A percentile compares a stretch with the other conserved stretches of the same genome.
Evolutionary conservation across 2,329 filamentous ascomycete genomes (phyloP).

Genomic region (Lachnellula subtilissima): DNA sequence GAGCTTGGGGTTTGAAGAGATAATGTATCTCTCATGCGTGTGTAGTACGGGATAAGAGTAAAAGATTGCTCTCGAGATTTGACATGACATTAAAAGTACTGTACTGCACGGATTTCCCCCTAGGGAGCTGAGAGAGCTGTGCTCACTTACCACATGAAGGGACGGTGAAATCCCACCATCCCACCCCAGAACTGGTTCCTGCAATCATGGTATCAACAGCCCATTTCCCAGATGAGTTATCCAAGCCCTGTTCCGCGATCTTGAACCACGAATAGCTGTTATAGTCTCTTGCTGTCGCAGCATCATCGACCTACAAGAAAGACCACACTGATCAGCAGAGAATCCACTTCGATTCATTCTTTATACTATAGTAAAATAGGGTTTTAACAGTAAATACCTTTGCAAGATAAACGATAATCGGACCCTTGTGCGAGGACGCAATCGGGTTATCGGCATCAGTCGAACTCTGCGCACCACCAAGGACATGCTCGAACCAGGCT

Average conservation of each 20-base stretch:
- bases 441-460: slow-evolving; percentile 45
- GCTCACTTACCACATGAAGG: slow-evolving; percentile 35
- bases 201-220: slow-evolving; percentile 26
- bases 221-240: slow-evolving; percentile 20
- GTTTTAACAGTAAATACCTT: slow-evolving; percentile 31
- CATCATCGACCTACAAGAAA: slow-evolving; percentile 34
- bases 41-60: too few species aligned
- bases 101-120: too few species aligned
- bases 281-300: slow-evolving; percentile 23
- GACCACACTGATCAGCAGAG: neutral
- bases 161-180: slow-evolving; percentile 46
- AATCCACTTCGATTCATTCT: neutral
- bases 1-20: too few species aligned
- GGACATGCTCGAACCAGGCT: slow-evolving; percentile 46
- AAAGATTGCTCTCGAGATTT: too few species aligned
- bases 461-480: slow-evolving; percentile 42
- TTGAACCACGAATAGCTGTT: slow-evolving; percentile 36
- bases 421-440: slow-evolving; percentile 42
- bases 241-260: slow-evolving; percentile 40
- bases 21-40: too few species aligned
- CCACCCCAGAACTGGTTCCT: slow-evolving; percentile 19
- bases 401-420: slow-evolving; percentile 40
- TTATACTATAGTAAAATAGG: neutral
- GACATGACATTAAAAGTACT: too few species aligned
- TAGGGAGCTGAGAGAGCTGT: too few species aligned